A percentile compares a stretch with the other conserved stretches of the same genome.
Conservation (phyloP, 2,329 filamentous ascomycete species). For the Pyrenophora tritici-repentis region DNA sequence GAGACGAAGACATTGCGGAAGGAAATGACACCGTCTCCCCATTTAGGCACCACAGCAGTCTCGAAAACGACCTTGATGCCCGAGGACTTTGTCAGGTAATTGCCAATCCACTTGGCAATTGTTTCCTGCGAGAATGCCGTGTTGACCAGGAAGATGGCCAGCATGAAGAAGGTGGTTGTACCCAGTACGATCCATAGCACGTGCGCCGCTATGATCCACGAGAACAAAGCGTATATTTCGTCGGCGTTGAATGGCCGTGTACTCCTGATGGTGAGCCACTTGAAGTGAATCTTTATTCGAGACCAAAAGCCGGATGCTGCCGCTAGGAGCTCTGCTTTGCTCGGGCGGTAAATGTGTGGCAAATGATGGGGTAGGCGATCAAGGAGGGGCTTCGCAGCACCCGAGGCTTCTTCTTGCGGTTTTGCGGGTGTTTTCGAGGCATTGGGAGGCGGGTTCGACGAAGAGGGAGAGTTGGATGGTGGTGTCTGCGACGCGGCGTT, state of each 20-base stretch:
- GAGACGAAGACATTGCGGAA: slow-evolving; percentile 98
- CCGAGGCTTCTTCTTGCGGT: slow-evolving; percentile 25
- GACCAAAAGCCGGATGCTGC: slow-evolving; percentile 94
- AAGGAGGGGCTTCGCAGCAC: slow-evolving; percentile 54
- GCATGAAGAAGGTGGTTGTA: slow-evolving; percentile 94
- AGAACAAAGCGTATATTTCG: slow-evolving; percentile 93
- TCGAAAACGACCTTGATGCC: slow-evolving; percentile 95
- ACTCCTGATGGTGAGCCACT: slow-evolving; percentile 96
- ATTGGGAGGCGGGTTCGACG: slow-evolving; percentile 34
- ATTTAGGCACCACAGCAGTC: slow-evolving; percentile 94
- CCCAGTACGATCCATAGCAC: slow-evolving; percentile 95
- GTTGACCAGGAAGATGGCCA: slow-evolving; percentile 89
- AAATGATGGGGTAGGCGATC: slow-evolving; percentile 61
- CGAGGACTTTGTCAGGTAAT: slow-evolving; percentile 92
- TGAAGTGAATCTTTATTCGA: slow-evolving; percentile 86
- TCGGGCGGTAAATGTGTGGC: slow-evolving; percentile 78
- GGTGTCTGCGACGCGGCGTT: slow-evolving; percentile 23
- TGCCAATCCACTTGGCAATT: slow-evolving; percentile 88
- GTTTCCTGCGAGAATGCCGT: slow-evolving; percentile 98
- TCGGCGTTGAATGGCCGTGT: slow-evolving; percentile 93
- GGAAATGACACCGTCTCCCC: slow-evolving; percentile 92
- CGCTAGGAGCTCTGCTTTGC: slow-evolving; percentile 88
- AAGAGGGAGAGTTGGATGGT: slow-evolving; percentile 39
- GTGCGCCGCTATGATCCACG: slow-evolving; percentile 93
- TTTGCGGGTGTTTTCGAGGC: slow-evolving; percentile 18